These are phyloP conservation scores for Gaultheria prostrata DNA, from an alignment of 148 eudicot genomes.

Conservation along the genomic window DNA sequence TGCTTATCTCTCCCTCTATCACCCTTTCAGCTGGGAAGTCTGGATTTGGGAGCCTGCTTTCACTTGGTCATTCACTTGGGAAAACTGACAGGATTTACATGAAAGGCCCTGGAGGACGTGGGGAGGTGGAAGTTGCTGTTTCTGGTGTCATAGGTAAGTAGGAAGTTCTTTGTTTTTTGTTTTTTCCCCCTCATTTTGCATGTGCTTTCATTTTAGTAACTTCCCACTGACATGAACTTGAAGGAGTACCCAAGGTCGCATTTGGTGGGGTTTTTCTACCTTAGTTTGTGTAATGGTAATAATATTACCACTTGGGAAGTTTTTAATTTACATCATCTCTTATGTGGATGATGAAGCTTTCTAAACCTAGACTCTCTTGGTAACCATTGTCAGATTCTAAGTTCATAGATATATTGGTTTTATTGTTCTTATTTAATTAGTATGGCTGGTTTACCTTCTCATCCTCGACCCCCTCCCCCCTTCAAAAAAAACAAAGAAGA, in stretches of 20 bases:
- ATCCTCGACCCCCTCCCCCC: neutral
- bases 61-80: conserved; percentile 70
- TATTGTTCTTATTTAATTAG: neutral
- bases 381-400: neutral
- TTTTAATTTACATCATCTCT: neutral
- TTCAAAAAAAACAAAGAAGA: neutral
- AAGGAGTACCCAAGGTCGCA: neutral
- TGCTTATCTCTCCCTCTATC: neutral
- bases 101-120: conserved; percentile 99
- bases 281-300: neutral
- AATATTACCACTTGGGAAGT: neutral
- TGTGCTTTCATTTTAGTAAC: neutral
- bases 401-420: neutral
- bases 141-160: conserved; percentile 85
- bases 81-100: conserved; percentile 84
- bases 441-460: neutral
- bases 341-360: neutral
- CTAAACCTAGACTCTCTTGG: neutral
- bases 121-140: conserved; percentile 97
- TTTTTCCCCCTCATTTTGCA: neutral
- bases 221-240: neutral
- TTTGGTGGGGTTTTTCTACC: neutral
- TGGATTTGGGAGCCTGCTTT: conserved; percentile 86
- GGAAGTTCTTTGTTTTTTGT: neutral
- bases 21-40: conserved; percentile 66